Evolutionary conservation across 2,329 filamentous ascomycete genomes (phyloP), one percentile per base, ranked within the genome.

Genomic region (Fusarium sp.): DNA sequence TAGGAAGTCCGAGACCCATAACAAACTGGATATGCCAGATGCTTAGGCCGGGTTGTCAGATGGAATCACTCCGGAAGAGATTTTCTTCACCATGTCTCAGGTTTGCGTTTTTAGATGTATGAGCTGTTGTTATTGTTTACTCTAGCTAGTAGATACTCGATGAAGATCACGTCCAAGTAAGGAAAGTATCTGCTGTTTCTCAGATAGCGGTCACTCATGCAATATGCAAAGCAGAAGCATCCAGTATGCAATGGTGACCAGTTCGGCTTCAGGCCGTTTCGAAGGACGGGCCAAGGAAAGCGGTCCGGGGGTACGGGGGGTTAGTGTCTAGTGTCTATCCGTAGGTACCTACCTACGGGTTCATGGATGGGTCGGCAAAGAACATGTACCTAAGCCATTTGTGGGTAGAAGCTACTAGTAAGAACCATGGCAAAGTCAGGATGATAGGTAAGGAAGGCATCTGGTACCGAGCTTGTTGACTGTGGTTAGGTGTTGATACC

Each of bases 181-280:
- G 42, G 58, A 34, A 25, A 66, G 34, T 23, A 37, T 34, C 21
- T 60, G 34, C 27, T 43, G 18, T 48, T 40, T 58, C 42, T 54
- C 55, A 66, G 48, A 61, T 55, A 50, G 63, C 62, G 63, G 63
- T 66, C 63, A 71, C 67, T 55, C 64, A 68, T 68, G 64, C 59
- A 64, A 61, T 28, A 28, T 53, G 47, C 21, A 23, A 55, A 54
- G 59, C 59, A 40, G n/a, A 45, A 37, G 40, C 43, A 34, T n/a
- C 34, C 18, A 37, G 34, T 34, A 59, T 46, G 47, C 27, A 61
- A 60, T 62, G 48, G 37, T 40, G 55, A 49, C 47, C 30, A 49
- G 42, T 66, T 61, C 59, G 59, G 61, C 63, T 60, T 66, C 55
- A 42, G 47, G 50, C 59, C 49, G 49, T 57, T 66, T 62, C 59